Evolutionary conservation across 306 rosid species (phyloP), one percentile per base, ranked within the genome.

Genomic region (Ochetophila trinervis): DNA sequence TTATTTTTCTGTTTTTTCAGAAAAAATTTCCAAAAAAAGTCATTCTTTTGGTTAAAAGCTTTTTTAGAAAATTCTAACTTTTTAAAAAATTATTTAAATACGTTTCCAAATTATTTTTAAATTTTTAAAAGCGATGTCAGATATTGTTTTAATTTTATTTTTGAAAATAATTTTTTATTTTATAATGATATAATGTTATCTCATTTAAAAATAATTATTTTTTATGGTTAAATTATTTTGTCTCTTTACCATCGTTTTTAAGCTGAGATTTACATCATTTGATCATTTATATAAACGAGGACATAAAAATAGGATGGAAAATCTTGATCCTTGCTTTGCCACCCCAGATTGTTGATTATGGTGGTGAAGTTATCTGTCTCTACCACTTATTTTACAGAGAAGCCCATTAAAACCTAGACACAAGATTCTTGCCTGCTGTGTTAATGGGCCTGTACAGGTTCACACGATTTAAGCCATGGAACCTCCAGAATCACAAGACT

Each of bases 401-500:
- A 8, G 1, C 18, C 45, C 5, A 3, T 52, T 44, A 2, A 47
- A 27, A 21, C 37, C 47, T 17, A 34, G 20, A 8, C 67, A 67
- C 78, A 60, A 67, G 79, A 52, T 71, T 21, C 61, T 62, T 57
- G 69, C 65, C 55, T 6, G 45, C 3, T 6, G 65, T 13, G 42
- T 10, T 12, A 35, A 18, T 23, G 15, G 56, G 12, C n/a, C 55
- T 22, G 16, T 11, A 53, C 50, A 37, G 68, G 55, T 61, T 78
- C 87, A 62, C 75, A 40, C 61, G 75, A 60, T 61, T 57, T 45
- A 47, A 27, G 16, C 66, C 40, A 34, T 24, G 34, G 24, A 8
- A 37, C 61, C 23, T n/a, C 53, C 53, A 8, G 58, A 8, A 13
- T 67, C 75, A 73, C 78, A 66, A 53, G 82, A 77, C 53, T 66